phyloP scores from a whole-genome alignment of 2,329 filamentous ascomycete genomes.

The Diplodia scrobiculata region DNA sequence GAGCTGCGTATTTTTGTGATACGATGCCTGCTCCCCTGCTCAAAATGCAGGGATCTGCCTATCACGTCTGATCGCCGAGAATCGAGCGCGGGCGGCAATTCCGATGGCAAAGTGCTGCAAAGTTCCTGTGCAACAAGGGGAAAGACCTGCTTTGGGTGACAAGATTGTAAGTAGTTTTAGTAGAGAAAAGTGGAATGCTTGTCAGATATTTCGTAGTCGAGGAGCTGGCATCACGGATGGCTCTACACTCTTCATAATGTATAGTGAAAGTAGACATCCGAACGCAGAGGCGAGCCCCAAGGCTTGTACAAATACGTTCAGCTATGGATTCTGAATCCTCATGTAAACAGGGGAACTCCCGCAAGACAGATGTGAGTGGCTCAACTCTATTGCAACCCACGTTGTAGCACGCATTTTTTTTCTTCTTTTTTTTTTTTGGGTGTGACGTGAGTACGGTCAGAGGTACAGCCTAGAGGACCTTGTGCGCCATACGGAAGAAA shows the following conservation, averaged over 20 bases:
- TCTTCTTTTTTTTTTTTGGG: background rate
- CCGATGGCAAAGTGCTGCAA: background rate
- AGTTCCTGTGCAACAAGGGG: background rate
- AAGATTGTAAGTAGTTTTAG: too few species aligned
- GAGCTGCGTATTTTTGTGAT: background rate
- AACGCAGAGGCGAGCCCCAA: too few species aligned
- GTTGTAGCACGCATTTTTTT: background rate
- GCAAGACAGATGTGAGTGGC: too few species aligned
- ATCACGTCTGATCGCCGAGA: slow-evolving; percentile 16
- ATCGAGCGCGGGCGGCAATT: background rate
- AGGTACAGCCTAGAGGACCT: background rate
- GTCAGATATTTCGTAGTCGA: too few species aligned
- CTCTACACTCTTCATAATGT: too few species aligned
- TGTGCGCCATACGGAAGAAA: background rate
- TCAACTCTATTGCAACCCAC: background rate
- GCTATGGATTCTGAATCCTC: too few species aligned
- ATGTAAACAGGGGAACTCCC: too few species aligned
- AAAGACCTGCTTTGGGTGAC: background rate
- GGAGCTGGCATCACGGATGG: too few species aligned
- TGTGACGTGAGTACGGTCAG: background rate
- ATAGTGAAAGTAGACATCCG: too few species aligned
- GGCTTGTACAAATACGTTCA: too few species aligned
- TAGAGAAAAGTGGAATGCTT: too few species aligned
- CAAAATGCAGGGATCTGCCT: background rate
- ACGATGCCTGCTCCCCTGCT: background rate